phyloP scores from a whole-genome alignment of 306 rosid species.

The Cucurbita moschata region DNA sequence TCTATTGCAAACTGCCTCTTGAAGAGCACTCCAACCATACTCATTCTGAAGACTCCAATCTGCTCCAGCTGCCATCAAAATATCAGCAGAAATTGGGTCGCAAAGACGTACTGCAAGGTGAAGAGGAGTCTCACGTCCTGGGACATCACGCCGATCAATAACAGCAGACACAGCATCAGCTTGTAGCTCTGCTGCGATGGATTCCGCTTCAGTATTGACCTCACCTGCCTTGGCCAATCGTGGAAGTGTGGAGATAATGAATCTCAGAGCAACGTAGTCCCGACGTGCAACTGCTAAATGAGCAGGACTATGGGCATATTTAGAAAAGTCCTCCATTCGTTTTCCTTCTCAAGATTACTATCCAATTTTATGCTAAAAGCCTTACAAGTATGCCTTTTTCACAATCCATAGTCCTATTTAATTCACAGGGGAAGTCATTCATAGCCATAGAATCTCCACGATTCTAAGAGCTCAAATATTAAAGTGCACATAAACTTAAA shows the following conservation, averaged over 20 bases:
- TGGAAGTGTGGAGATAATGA: conserved; percentile 45
- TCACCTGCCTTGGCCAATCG: conserved; percentile 45
- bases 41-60: conserved; percentile 99
- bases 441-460: background rate
- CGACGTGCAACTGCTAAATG: conserved; percentile 61
- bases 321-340: conserved; percentile 29
- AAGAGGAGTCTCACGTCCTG: conserved; percentile 82
- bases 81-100: conserved; percentile 55
- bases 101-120: conserved; percentile 80
- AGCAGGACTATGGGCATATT: conserved; percentile 75
- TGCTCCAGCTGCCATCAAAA: conserved; percentile 87
- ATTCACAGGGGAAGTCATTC: background rate
- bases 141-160: conserved; percentile 85
- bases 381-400: background rate
- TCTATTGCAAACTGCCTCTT: conserved; percentile 82
- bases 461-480: background rate
- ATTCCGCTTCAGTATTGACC: conserved; percentile 46
- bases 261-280: conserved; percentile 62
- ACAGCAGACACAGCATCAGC: conserved; percentile 68
- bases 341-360: background rate
- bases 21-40: conserved; percentile 96
- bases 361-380: background rate
- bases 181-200: conserved; percentile 68
- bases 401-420: background rate
- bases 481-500: background rate